These are phyloP conservation scores for Globisporangium cederbergense DNA, from an alignment of 352 stramenopile genomes.

Conservation along the genomic window DNA sequence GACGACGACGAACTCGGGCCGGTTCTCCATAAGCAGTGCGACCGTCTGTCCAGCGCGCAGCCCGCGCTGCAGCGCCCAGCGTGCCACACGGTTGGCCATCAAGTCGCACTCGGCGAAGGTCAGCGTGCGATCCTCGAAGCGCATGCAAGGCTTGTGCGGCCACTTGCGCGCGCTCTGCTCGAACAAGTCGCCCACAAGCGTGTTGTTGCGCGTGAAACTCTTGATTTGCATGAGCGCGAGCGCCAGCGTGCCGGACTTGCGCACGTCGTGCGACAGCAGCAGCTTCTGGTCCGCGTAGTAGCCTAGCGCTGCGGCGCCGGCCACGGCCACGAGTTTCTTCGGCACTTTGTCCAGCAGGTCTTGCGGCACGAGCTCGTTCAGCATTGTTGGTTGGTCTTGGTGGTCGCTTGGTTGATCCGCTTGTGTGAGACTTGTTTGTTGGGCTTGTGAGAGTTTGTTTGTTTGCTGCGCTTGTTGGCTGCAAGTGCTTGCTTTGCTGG, in stretches of 20 bases:
- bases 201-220: slow-evolving; percentile 28
- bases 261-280: slow-evolving; percentile 55
- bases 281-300: slow-evolving; percentile 56
- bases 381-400: neutral
- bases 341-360: slow-evolving; percentile 16
- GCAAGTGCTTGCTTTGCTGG: too few relatives aligned
- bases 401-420: too few relatives aligned
- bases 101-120: slow-evolving; percentile 62
- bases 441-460: too few relatives aligned
- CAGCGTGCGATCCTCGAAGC: slow-evolving; percentile 42
- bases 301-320: slow-evolving; percentile 35
- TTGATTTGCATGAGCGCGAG: slow-evolving; percentile 40
- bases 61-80: slow-evolving; percentile 54
- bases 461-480: too few relatives aligned
- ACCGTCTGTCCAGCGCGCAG: slow-evolving; percentile 62
- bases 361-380: slow-evolving; percentile 3
- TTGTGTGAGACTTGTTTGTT: too few relatives aligned
- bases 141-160: slow-evolving; percentile 58
- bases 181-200: slow-evolving; percentile 58
- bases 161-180: slow-evolving; percentile 47
- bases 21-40: slow-evolving; percentile 84
- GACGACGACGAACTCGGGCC: slow-evolving; percentile 75
- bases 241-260: slow-evolving; percentile 28
- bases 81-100: slow-evolving; percentile 66
- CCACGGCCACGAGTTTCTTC: slow-evolving; percentile 46